Evolutionary conservation across 805 yeast species (phyloP).

Genomic region (Candida ficus): DNA sequence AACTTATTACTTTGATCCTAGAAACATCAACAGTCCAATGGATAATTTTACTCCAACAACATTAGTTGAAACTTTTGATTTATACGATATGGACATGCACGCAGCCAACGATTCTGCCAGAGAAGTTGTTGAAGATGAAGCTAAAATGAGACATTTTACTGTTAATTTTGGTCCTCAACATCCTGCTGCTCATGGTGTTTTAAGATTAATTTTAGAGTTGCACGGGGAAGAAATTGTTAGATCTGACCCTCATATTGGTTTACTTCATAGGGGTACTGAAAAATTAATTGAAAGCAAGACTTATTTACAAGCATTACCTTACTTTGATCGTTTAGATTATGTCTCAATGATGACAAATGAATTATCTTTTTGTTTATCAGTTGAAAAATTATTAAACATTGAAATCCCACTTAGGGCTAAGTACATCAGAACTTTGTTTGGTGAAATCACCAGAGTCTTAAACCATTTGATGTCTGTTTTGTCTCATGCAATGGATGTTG

Average conservation of each 20-base stretch:
- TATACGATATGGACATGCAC: conserved; percentile 34
- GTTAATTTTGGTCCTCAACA: conserved; percentile 92
- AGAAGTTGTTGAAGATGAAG: conserved; percentile 14
- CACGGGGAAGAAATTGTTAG: conserved; percentile 87
- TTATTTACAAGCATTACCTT: conserved; percentile 82
- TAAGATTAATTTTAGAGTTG: conserved; percentile 77
- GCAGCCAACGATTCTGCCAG: conserved; percentile 26
- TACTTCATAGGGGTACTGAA: conserved; percentile 85
- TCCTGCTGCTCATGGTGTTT: conserved; percentile 93
- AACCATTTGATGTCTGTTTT: conserved; percentile 84
- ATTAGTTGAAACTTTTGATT: conserved; percentile 24
- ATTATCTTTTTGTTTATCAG: conserved; percentile 77
- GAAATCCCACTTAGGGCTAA: conserved; percentile 84
- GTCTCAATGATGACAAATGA: conserved; percentile 89
- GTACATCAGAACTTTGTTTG: conserved; percentile 80
- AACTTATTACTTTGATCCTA: conserved; percentile 14
- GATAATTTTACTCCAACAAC: conserved; percentile 30
- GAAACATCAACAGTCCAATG: conserved; percentile 34
- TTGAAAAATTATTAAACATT: conserved; percentile 76
- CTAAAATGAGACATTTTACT: conserved; percentile 77
- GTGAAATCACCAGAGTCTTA: conserved; percentile 78
- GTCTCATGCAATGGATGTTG: conserved; percentile 91
- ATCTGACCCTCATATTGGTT: conserved; percentile 85
- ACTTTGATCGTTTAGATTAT: conserved; percentile 83
- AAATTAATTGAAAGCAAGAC: conserved; percentile 84